Base-by-base conservation (phyloP, 1,139 yeast genomes). In the Tardiomyces depauwii region DNA sequence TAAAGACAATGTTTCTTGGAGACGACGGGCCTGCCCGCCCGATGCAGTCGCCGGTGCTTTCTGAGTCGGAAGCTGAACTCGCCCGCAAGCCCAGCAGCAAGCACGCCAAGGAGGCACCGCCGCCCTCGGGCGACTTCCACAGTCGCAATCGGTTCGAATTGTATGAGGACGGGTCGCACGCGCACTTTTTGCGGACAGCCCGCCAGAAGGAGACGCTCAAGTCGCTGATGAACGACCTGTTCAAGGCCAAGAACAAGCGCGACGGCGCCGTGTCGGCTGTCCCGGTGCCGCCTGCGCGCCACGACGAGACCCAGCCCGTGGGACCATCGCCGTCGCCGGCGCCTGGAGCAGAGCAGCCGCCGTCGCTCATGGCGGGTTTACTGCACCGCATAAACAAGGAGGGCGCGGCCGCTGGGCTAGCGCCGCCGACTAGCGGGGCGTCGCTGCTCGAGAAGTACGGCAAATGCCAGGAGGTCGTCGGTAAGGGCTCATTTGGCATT, bases 181-280 rank as follows among this genome's bases (percentile, higher is more conserved):
- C 79, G 56, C 97, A 89, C 64, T 79, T 78, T 59, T 70, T 89
- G 53, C 74, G 79, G 50, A 78, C 82, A 42, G 81, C 89, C 11
- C 80, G 82, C 58, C 75, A 97, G 53, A 96, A 88, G 63, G 97
- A 89, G 60, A 88, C 87, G 61, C 70, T 89, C 43, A 76, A 87
- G 18, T 80, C 80, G 51, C 85, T 89, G 95, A 73, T 91, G 53
- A 86, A 86, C 55, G 94, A 85, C 59, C 71, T 86, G 52, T 64
- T 88, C 47, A 46, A 54, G 40, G 87, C 87, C 10, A 82, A 82
- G 55, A 83, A 81, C 61, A 69, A 82, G 39, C 69, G 94, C 44
- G 86, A 79, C 54, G 91, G 80, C 55, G 95, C 95, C 1, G 80
- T 82, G 44, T 76, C 83, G 45, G 83, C 85, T 13, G 93, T 93